Conservation (phyloP, 2,329 filamentous ascomycete genomes). For the Aschersonia sp. region DNA sequence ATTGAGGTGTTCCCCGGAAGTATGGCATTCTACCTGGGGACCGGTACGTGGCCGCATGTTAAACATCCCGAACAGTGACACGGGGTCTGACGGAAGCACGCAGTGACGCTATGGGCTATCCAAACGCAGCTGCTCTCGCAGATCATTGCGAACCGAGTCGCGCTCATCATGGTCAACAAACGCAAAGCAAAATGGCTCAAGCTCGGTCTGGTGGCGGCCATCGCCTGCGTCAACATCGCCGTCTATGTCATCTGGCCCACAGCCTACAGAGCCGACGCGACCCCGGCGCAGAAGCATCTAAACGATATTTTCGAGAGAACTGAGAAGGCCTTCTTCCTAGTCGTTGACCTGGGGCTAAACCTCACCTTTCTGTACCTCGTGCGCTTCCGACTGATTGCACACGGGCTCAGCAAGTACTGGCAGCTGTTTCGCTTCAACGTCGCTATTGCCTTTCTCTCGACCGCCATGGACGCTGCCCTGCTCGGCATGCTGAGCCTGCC, state of each 20-base stretch:
- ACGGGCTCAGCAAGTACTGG: constrained; percentile 34
- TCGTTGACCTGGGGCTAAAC: constrained; percentile 33
- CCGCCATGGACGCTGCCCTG: constrained; percentile 27
- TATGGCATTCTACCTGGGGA: constrained; percentile 3
- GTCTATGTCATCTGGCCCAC: constrained; percentile 26
- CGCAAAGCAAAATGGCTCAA: constrained; percentile 18
- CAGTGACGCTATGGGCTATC: constrained; percentile 8
- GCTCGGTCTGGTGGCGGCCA: constrained; percentile 17
- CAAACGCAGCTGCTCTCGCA: constrained; percentile 26
- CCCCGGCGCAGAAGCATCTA: constrained; percentile 1
- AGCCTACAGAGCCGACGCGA: constrained; percentile 11
- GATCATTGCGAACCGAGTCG: constrained; percentile 28
- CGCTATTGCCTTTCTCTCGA: constrained; percentile 29
- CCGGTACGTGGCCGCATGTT: constrained; percentile 1
- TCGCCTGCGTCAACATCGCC: constrained; percentile 21
- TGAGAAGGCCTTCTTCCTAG: constrained; percentile 31
- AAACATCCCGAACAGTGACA: neutral
- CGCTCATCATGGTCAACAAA: constrained; percentile 23
- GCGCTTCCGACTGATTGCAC: constrained; percentile 27
- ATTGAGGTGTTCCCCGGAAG: constrained; percentile 6
- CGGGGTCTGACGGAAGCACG: neutral
- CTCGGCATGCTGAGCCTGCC: constrained; percentile 11
- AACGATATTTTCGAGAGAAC: constrained; percentile 11
- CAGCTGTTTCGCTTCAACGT: constrained; percentile 32
- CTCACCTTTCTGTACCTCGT: constrained; percentile 32